Base-by-base conservation (phyloP, 2,329 filamentous ascomycete species). In the Alternaria longipes region DNA sequence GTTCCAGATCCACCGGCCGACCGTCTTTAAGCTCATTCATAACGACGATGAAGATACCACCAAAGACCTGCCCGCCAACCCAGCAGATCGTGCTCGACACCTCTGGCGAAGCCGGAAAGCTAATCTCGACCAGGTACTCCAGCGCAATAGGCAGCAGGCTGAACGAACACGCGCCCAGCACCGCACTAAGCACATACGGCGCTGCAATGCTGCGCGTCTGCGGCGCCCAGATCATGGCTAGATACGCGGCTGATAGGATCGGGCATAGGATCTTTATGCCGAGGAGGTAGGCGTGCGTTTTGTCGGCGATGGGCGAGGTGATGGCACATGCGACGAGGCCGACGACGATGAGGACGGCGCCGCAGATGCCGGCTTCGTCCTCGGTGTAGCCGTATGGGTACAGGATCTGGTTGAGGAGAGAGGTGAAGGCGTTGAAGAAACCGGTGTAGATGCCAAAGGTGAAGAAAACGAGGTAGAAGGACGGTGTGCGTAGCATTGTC, bases 351-450 rank as follows among this genome's bases (percentile, higher is more conserved):
- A 98, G 86, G 8, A 98, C 80, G 0, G 91, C 95, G 65, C 95
- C 95, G 11, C 90, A 93, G 71, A 98, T 94, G 34, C 95, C 95
- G 22, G 94, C 92, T 57, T 97, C 86, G 66, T 90, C 90, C 76
- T 97, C 91, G 60, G 83, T 86, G 85, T 93, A 97, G 71, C 88
- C 91, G 80, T 97, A 94, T 0, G 95, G 95, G 40, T 87, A 83
- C 65, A 98, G 86, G 75, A 98, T 92, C 76, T 97, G 94, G 81
- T 94, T 97, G 9, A 98, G 85, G 1, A 98, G 87, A 2, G 91
- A 91, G 51, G 93, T 96, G 67, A 94, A 84, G 68, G 91, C 91
- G 84, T 98, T 98, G 88, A 99, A 99, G 82, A 95, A 90, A 71
- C 91, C 93, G 63, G 97, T 92, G 78, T 93, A 97, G 71, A 94